A percentile compares a stretch with the other conserved stretches of the same genome.
Conservation (phyloP, 352 stramenopile genomes). For the Phytophthora gonapodyides region DNA sequence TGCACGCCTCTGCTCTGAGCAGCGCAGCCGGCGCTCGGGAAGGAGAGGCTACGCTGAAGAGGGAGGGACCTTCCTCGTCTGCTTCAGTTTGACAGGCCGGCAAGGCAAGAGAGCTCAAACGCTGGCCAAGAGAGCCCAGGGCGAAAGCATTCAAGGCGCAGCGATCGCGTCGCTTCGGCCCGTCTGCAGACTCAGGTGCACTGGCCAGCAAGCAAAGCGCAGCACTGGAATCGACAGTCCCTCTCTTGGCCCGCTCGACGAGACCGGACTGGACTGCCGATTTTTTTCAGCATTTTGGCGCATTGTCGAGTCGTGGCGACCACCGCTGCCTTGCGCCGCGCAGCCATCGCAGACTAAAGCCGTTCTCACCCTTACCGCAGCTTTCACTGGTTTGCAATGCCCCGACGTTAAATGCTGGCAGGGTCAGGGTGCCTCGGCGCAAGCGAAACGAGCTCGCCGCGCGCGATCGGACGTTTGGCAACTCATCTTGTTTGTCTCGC, state of each 20-base stretch:
- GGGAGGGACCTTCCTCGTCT: slow-evolving; percentile 34
- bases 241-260: slow-evolving; percentile 20
- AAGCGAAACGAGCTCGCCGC: slow-evolving; percentile 1
- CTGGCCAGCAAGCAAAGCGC: slow-evolving; percentile 24
- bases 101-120: background rate
- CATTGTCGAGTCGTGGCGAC: slow-evolving; percentile 25
- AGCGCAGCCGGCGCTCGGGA: slow-evolving; percentile 34
- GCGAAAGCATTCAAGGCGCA: slow-evolving; percentile 4
- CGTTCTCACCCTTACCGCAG: slow-evolving; percentile 21
- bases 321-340: background rate
- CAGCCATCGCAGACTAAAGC: slow-evolving; percentile 16
- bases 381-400: slow-evolving; percentile 14
- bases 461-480: slow-evolving; percentile 22
- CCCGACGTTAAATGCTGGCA: slow-evolving; percentile 2
- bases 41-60: slow-evolving; percentile 22
- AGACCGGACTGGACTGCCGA: background rate
- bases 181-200: slow-evolving; percentile 31
- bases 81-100: slow-evolving; percentile 17
- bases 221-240: slow-evolving; percentile 6
- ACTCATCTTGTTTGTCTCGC: slow-evolving; percentile 30
- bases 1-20: slow-evolving; percentile 17
- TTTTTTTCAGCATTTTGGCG: slow-evolving; percentile 19
- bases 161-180: background rate
- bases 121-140: slow-evolving; percentile 2
- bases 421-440: too few relatives aligned